Evolutionary conservation across 78 protist species (phyloP), one percentile per base, ranked within the genome.

Genomic region (Dictyostelium brefeldianum): DNA sequence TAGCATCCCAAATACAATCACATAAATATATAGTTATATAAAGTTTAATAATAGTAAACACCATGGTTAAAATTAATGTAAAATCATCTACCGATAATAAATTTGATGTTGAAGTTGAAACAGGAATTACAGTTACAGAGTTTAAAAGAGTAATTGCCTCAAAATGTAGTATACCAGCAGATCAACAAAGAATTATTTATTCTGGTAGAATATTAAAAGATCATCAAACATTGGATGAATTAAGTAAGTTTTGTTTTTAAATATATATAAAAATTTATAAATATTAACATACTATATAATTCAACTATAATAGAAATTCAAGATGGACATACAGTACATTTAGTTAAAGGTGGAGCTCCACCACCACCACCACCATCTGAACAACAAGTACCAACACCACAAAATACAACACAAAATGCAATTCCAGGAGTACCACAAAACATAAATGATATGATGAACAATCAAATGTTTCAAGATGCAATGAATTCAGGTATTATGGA

Each of bases 201-300:
- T 69, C 85, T 36, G 99, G 99, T 47, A 94, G 85, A 31, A 96
- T 98, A 20, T 31, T 98, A 27, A 98, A 98, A 56, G 99, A 98
- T 80, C 94, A 80, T 64, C 91, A 89, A 54, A 90, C 95, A 20
- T 64, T 98, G 31, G 85, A 50, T 7, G 71, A 78, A 18, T 90
- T 81, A n/a, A 65, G 97, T 95, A 80, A 9, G 91, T 78, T 22
- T 12, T 15, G 69, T 7, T 7, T 18, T 14, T 59, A 7, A n/a
- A n/a, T 59, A n/a, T 57, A 12, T 14, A 48, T 8, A 48, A 48
- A 48, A 48, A 48, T 14, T 57, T 14, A 20, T 11, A 36, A 36
- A 36, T 36, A 36, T 36, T 36, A 36, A 36, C 2, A 36, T 36
- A 36, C 22, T 11, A 20, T 29, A 78, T 59, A 36, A 36, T 36